Evolutionary conservation across 192 early-diverging fungal genomes (phyloP), one percentile per base, ranked within the genome.

Genomic region (Podila horticola): DNA sequence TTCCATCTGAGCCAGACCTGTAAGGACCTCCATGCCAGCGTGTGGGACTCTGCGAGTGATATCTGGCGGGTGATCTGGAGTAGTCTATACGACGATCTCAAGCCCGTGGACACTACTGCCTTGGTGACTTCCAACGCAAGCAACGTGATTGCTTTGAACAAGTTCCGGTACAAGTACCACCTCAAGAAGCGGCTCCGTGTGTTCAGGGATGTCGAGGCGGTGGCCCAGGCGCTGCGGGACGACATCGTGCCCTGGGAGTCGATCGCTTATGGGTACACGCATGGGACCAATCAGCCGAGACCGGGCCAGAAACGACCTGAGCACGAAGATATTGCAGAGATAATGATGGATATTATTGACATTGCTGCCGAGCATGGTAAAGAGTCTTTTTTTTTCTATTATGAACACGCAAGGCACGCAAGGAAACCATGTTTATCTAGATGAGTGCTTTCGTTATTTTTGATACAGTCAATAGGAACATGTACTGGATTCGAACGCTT

Each of bases 1-100:
- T 38, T 70, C 5, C 38, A 48, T 13, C 58, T 70, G 19, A 50
- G 38, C 20, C 58, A 36, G 41, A 62, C 59, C 4, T 70, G 59
- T 48, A 61, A 36, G 19, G 20, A 13, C 8, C 58, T 70, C 22
- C 48, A 70, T 19, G 41, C 22, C 5, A 28, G 34, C 0, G 28
- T 70, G 9, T 70, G 68, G 59, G 19, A 26, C 29, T 13, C 34
- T 11, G 45, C 68, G 30, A 29, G 58, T 5, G 58, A 62, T 12
- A 70, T 70, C 5, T 61, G 68, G 68, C n/a, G 22, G 0, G 12
- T 45, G 22, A 5, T 66, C 26, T 66, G 64, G 68, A 50, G 0
- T 0, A 36, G 19, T 30, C 68, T 62, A 3, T 61, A 70, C 17
- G 58, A 41, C 34, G 26, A 58, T 4, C 28, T 31, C n/a, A 9